Conservation (phyloP, 2,329 filamentous ascomycete genomes). For the Clarireedia monteithiana region DNA sequence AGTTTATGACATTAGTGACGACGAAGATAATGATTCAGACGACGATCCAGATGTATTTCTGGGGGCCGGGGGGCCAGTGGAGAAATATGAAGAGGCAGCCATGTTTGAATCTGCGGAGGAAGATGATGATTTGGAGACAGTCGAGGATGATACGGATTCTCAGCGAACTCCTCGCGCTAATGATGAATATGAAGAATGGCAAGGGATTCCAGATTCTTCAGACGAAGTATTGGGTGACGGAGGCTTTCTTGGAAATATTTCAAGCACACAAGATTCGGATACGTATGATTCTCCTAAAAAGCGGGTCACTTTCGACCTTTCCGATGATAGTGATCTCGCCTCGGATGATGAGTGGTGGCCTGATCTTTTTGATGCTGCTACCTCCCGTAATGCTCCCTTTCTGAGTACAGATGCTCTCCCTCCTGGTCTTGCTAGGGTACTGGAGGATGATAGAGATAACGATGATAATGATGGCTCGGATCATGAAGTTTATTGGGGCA, state of each 20-base stretch:
- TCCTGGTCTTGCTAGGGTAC: background rate
- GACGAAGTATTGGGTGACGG: background rate
- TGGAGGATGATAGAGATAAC: constrained; percentile 6
- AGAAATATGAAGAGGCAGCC: constrained; percentile 34
- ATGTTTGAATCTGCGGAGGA: constrained; percentile 48
- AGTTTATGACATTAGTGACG: constrained; percentile 73
- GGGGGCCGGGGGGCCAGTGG: constrained; percentile 59
- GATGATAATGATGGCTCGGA: constrained; percentile 2
- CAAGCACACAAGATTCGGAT: background rate
- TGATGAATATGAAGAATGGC: constrained; percentile 1
- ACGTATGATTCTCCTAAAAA: background rate
- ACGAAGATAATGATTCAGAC: constrained; percentile 45
- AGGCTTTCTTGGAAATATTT: background rate
- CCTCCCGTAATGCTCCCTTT: background rate
- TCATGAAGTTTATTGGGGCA: background rate
- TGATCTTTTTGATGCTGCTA: constrained; percentile 2
- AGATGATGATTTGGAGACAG: constrained; percentile 2
- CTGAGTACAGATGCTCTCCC: constrained; percentile 5
- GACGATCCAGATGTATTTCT: constrained; percentile 67
- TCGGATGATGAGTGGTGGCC: constrained; percentile 4
- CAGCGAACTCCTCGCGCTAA: background rate
- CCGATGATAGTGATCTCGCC: background rate
- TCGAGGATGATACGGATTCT: background rate
- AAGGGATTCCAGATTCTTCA: background rate
- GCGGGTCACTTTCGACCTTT: background rate